Evolutionary conservation across 805 yeast species (phyloP).

Genomic region (Myxozyma kluyveri): DNA sequence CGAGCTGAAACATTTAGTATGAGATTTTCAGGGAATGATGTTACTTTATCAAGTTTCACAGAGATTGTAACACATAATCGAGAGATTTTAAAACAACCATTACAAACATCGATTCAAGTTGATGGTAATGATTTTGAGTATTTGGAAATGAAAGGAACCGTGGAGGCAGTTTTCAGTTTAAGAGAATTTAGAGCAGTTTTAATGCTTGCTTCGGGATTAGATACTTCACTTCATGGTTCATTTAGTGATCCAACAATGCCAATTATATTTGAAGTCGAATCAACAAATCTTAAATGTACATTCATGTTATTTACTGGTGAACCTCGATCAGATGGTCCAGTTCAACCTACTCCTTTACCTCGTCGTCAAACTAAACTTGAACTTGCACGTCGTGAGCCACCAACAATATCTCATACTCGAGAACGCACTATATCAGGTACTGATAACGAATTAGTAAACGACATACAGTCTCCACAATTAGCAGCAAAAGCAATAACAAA

Average conservation of each 20-base stretch:
- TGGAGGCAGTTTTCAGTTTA: slow-evolving; percentile 15
- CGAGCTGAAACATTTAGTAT: slow-evolving; percentile 26
- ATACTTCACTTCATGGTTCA: slow-evolving; percentile 12
- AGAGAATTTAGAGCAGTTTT: slow-evolving; percentile 23
- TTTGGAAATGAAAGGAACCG: slow-evolving; percentile 5
- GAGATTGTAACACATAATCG: slow-evolving; percentile 10
- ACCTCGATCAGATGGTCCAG: background rate
- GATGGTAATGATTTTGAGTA: slow-evolving; percentile 12
- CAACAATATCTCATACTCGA: too few relatives aligned
- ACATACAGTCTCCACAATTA: background rate
- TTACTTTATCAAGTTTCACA: slow-evolving; percentile 19
- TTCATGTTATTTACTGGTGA: slow-evolving; percentile 23
- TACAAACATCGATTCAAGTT: slow-evolving; percentile 22
- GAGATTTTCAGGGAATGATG: slow-evolving; percentile 8
- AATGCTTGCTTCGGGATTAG: slow-evolving; percentile 15
- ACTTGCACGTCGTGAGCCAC: background rate
- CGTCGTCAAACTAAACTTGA: background rate
- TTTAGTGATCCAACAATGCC: slow-evolving; percentile 20
- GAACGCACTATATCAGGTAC: too few relatives aligned
- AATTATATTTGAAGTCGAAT: slow-evolving; percentile 16
- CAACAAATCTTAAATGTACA: background rate
- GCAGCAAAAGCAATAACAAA: too few relatives aligned
- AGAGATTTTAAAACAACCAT: slow-evolving; percentile 25
- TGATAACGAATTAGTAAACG: background rate
- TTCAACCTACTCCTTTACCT: background rate